Evolutionary conservation across 2,329 filamentous ascomycete species (phyloP), one percentile per base, ranked within the genome.

Genomic region (Fusarium incarnatum): DNA sequence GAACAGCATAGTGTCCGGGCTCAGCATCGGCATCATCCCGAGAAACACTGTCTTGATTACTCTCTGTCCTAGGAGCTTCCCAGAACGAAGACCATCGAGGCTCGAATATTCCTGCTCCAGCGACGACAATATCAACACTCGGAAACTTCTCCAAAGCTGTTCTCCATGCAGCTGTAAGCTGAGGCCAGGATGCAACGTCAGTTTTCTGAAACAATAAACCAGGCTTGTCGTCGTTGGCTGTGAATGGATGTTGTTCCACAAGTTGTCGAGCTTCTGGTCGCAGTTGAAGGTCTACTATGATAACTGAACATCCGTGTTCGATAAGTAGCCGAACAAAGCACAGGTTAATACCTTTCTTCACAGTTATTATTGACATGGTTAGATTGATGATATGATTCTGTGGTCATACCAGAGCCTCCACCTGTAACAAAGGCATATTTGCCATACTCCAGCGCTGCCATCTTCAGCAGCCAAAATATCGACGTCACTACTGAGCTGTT

Each of bases 51-150:
- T 77, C 66, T 8, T 72, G 73, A 58, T 78, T 79, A 16, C 72
- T 70, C 32, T 70, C 67, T 8, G 79, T 76, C 32, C 56, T 66
- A 8, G 79, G 79, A 13, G 80, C 64, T 22, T 77, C 67, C 79
- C 79, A 82, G 75, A 82, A 82, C 34, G 69, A 76, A 28, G 76
- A 77, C 69, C 72, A 79, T 13, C 71, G 61, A 6, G 80, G 81
- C 50, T 82, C 81, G 64, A 79, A 81, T 37, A 81, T 47, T 18
- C 79, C 79, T 12, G 80, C 81, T 27, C 79, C 79, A 23, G 78
- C 73, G 20, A 81, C 73, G n/a, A 81, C 78, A 34, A 81, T 76
- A 67, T 82, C 79, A 46, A 81, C 50, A 8, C 49, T 72, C 5
- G 72, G 65, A 61, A 81, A 80, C 44, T 64, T 58, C 3, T 67